phyloP scores from a whole-genome alignment of 768 basidiomycete species.

The Glaciozyma antarctica region DNA sequence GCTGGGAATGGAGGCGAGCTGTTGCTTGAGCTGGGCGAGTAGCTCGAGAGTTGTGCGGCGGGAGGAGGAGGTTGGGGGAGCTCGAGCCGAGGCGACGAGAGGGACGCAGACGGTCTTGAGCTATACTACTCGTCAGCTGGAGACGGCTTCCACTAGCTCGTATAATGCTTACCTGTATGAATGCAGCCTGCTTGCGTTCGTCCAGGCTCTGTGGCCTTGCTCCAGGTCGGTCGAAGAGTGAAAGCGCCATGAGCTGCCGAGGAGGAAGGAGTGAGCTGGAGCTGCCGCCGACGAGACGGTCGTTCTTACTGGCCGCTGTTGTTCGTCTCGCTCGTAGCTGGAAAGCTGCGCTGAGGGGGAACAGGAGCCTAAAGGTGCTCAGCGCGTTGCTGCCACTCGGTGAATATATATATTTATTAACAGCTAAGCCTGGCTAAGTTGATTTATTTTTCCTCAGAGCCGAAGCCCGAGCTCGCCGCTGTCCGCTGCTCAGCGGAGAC shows the following conservation, averaged over 20 bases:
- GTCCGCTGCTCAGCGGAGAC: too few species aligned
- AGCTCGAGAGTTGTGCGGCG: slow-evolving; percentile 47
- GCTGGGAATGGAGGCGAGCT: slow-evolving; percentile 42
- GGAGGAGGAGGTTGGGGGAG: slow-evolving; percentile 50
- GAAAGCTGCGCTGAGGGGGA: background rate
- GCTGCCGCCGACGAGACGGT: too few species aligned
- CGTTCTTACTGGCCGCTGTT: background rate
- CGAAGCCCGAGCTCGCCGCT: too few species aligned
- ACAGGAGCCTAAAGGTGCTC: too few species aligned
- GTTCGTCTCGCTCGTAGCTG: background rate
- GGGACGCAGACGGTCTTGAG: slow-evolving; percentile 71
- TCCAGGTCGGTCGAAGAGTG: background rate
- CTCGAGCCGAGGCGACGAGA: slow-evolving; percentile 55
- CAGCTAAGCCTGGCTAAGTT: too few species aligned
- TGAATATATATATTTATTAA: too few species aligned
- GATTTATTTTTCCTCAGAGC: too few species aligned
- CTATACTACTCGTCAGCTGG: slow-evolving; percentile 28
- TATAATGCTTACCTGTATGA: slow-evolving; percentile 4
- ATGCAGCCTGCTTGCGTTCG: slow-evolving; percentile 6
- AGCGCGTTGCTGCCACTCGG: too few species aligned
- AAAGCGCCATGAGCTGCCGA: background rate
- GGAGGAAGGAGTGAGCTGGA: background rate
- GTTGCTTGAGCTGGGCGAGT: slow-evolving; percentile 51
- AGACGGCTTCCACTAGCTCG: background rate
- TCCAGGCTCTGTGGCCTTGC: background rate